Conservation (phyloP, 495 filamentous ascomycete species). For the Aspergillus avenaceus region DNA sequence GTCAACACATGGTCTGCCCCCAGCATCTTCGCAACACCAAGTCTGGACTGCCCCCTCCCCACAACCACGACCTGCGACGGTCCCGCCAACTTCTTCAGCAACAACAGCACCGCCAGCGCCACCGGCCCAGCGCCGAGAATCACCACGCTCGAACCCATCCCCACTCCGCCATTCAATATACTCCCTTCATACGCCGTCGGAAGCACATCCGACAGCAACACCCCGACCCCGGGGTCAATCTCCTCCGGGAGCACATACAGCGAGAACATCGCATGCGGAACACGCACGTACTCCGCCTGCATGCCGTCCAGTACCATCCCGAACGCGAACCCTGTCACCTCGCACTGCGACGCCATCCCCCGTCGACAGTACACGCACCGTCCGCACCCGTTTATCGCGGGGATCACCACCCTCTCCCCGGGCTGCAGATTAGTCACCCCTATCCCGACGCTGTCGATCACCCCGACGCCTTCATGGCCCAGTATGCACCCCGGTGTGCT, state of each 20-base stretch:
- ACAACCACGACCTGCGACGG: constrained; percentile 41
- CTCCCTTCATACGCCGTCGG: constrained; percentile 50
- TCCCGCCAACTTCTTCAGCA: constrained; percentile 37
- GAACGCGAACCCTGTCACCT: constrained; percentile 39
- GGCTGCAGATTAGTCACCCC: constrained; percentile 45
- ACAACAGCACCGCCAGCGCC: constrained; percentile 44
- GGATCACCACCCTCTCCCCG: constrained; percentile 41
- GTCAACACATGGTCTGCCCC: constrained; percentile 40
- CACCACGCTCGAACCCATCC: constrained; percentile 39
- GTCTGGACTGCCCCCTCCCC: constrained; percentile 37
- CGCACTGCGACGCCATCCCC: constrained; percentile 36
- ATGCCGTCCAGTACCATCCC: constrained; percentile 44
- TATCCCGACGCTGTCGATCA: constrained; percentile 65
- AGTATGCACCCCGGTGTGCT: constrained; percentile 71
- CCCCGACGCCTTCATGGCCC: constrained; percentile 82
- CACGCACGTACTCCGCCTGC: constrained; percentile 47
- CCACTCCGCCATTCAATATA: constrained; percentile 39
- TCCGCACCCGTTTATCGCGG: constrained; percentile 37
- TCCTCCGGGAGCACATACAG: constrained; percentile 33
- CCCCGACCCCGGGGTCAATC: constrained; percentile 31
- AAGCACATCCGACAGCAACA: constrained; percentile 45
- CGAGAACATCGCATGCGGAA: constrained; percentile 41
- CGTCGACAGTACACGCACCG: constrained; percentile 35
- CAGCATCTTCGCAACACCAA: constrained; percentile 36
- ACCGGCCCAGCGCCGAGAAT: constrained; percentile 52